Percentiles rank a stretch among this genome's conserved stretches.
These are phyloP conservation scores for Fusarium camptoceras DNA, from an alignment of 2,329 filamentous ascomycete species.

Conservation along the genomic window DNA sequence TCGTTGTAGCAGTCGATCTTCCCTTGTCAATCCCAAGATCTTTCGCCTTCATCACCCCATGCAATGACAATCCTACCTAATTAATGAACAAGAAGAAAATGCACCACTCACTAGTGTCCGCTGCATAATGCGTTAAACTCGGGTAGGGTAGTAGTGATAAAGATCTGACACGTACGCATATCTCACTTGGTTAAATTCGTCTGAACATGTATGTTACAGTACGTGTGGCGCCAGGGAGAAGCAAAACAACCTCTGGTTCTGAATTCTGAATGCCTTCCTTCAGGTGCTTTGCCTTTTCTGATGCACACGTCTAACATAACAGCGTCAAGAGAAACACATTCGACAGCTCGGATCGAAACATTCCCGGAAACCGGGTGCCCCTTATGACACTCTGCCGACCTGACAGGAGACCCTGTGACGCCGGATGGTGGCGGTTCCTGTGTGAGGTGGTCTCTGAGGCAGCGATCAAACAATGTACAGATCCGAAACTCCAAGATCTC, in stretches of 20 bases:
- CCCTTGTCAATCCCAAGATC: slow-evolving; percentile 30
- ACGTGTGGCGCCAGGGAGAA: slow-evolving; percentile 5
- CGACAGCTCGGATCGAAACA: slow-evolving; percentile 22
- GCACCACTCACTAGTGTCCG: slow-evolving; percentile 15
- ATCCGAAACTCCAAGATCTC: slow-evolving; percentile 39
- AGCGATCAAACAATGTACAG: slow-evolving; percentile 41
- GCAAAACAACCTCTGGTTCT: background rate
- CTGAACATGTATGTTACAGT: background rate
- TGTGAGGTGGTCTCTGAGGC: slow-evolving; percentile 41
- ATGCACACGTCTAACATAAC: slow-evolving; percentile 33
- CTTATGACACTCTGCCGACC: slow-evolving; percentile 19
- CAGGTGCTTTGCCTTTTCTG: slow-evolving; percentile 18
- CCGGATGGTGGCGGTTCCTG: slow-evolving; percentile 41
- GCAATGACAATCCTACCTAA: slow-evolving; percentile 4
- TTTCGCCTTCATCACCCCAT: slow-evolving; percentile 13
- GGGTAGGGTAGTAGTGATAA: background rate
- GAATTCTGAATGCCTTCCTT: slow-evolving; percentile 9
- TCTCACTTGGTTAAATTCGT: background rate
- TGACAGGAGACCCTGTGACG: slow-evolving; percentile 37
- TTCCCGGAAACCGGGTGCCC: slow-evolving; percentile 27
- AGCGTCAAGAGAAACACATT: slow-evolving; percentile 32
- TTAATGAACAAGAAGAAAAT: slow-evolving; percentile 12
- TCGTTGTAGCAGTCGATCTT: slow-evolving; percentile 32
- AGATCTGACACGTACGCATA: background rate
- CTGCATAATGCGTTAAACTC: slow-evolving; percentile 7